Conservation (phyloP, 2,329 filamentous ascomycete genomes). For the Colletotrichum sp. region DNA sequence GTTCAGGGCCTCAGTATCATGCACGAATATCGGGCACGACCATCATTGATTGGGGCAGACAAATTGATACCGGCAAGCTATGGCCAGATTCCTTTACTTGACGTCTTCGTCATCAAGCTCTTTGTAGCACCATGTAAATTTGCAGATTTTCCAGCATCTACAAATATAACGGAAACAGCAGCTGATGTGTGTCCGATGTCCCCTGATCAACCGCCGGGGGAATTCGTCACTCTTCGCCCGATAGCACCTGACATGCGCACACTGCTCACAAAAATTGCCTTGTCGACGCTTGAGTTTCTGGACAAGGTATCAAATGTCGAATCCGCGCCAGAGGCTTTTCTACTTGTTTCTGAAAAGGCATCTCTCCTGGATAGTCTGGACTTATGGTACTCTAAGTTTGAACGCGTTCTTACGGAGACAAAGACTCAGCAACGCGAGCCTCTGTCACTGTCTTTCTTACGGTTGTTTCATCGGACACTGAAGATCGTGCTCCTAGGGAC, state of each 20-base stretch:
- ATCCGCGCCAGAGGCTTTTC: slow-evolving; percentile 24
- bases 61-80: slow-evolving; percentile 34
- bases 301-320: slow-evolving; percentile 28
- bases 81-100: slow-evolving; percentile 38
- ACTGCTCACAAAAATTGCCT: slow-evolving; percentile 35
- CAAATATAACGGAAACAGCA: slow-evolving; percentile 15
- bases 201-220: slow-evolving; percentile 24
- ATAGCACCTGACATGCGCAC: slow-evolving; percentile 41
- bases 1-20: slow-evolving; percentile 48
- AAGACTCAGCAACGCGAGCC: slow-evolving; percentile 23
- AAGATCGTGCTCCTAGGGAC: slow-evolving; percentile 36
- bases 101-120: slow-evolving; percentile 46
- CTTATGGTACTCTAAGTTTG: slow-evolving; percentile 35
- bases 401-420: slow-evolving; percentile 23
- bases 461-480: slow-evolving; percentile 35
- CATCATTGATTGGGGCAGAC: slow-evolving; percentile 28
- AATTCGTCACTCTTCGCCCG: slow-evolving; percentile 27
- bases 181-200: slow-evolving; percentile 22
- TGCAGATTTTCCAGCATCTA: slow-evolving; percentile 29
- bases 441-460: slow-evolving; percentile 37
- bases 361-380: slow-evolving; percentile 33
- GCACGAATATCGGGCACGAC: slow-evolving; percentile 42
- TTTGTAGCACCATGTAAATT: slow-evolving; percentile 47
- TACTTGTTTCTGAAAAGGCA: slow-evolving; percentile 32
- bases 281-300: slow-evolving; percentile 35